Base-by-base conservation (phyloP, 345 rosid species). In the Sonneratia alba region DNA sequence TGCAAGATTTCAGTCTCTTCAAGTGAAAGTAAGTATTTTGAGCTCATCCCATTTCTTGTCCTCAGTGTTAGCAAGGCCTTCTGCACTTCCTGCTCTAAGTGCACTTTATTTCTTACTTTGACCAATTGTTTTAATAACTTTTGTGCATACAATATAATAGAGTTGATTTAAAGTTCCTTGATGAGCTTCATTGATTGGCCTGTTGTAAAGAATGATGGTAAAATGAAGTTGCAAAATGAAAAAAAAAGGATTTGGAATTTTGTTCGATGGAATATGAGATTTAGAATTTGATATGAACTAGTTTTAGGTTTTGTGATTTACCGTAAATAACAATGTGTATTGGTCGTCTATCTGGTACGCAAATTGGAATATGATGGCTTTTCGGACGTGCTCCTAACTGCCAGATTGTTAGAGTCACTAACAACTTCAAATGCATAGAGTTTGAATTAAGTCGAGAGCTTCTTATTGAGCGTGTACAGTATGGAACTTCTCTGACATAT, bases 21-120 rank as follows among this genome's bases (percentile, higher is more conserved):
- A 85, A 72, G 81, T 80, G 43, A 86, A 87, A 92, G 97, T 95
- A 65, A 77, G 83, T 62, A 65, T n/a, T 61, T 79, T 18, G 21
- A 13, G 37, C 18, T 49, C 40, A 62, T 2, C 7, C 36, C 51
- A 68, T 56, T 21, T 70, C 71, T 34, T 18, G 37, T 69, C 36
- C 4, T 72, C 36, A 53, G 16, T 5, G 7, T 4, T 53, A 53
- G 7, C 22, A 53, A 42, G 10, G 45, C 45, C 45, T 42, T 42
- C 45, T 42, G 45, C 45, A 42, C 7, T 42, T 42, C 45, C 45
- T 42, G 6, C 6, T 42, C 2, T 1, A 42, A 42, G 45, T 42
- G 45, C 45, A 4, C 45, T 42, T 1, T 42, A 42, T 42, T 42
- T 42, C 45, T 9, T 42, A 4, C 45, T 42, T 42, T 42, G 45